phyloP scores from a whole-genome alignment of 2,329 filamentous ascomycete species.

The Arthrobotrys sphaeroides region DNA sequence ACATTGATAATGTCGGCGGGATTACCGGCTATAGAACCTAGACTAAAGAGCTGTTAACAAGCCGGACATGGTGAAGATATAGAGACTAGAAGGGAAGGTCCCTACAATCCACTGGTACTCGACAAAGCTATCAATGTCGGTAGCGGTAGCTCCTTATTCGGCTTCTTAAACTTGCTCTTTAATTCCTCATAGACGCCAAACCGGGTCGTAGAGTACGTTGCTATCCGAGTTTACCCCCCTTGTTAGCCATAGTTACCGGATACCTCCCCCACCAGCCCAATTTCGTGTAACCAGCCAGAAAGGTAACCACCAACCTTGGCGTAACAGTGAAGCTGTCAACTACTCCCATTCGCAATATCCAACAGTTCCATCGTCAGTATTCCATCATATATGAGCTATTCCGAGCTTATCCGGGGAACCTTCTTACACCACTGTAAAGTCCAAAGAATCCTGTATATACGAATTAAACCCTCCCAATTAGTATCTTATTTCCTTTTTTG shows the following conservation, averaged over 20 bases:
- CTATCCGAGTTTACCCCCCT: slow-evolving; percentile 17
- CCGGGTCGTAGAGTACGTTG: slow-evolving; percentile 94
- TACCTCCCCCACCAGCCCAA: too few relatives aligned
- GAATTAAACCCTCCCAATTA: neutral
- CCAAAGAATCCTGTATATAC: slow-evolving; percentile 66
- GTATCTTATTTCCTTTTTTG: neutral
- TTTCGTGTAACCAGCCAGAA: neutral
- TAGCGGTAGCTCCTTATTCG: slow-evolving; percentile 71
- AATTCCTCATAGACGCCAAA: slow-evolving; percentile 97
- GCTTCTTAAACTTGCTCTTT: slow-evolving; percentile 73
- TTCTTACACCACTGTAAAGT: slow-evolving; percentile 80
- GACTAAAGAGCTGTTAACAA: slow-evolving; percentile 56
- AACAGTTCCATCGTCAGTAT: neutral
- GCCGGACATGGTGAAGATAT: neutral
- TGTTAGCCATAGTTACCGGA: neutral
- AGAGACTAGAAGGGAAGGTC: neutral
- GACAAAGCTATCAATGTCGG: slow-evolving; percentile 83
- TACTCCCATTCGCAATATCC: slow-evolving; percentile 58
- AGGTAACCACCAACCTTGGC: slow-evolving; percentile 73
- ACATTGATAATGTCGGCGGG: slow-evolving; percentile 97
- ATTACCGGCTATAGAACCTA: slow-evolving; percentile 90
- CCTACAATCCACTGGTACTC: slow-evolving; percentile 76
- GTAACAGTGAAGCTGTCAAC: slow-evolving; percentile 88
- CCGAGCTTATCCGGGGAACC: slow-evolving; percentile 13
- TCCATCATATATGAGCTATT: neutral